These are phyloP conservation scores for Coemansia aciculifera DNA, from an alignment of 192 early-diverging fungal genomes.

Conservation along the genomic window DNA sequence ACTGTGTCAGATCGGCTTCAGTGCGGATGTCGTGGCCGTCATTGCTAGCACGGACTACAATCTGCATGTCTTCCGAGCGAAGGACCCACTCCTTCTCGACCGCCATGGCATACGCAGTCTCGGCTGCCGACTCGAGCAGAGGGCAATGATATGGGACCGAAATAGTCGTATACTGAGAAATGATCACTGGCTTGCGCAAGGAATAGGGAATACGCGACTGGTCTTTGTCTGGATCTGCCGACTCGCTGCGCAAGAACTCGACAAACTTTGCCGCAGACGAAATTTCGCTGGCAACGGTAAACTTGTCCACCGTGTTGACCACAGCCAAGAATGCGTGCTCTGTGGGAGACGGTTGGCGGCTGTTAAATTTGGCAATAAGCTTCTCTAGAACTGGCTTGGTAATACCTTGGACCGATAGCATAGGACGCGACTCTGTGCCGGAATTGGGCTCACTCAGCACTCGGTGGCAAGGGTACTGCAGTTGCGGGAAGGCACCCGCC, in stretches of 20 bases:
- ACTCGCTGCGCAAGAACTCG: conserved; percentile 3
- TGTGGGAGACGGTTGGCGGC: not conserved
- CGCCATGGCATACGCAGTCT: conserved; percentile 1
- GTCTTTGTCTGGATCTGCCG: conserved; percentile 18
- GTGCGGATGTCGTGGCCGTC: conserved; percentile 76
- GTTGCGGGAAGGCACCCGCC: conserved; percentile 80
- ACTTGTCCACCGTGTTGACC: conserved; percentile 17
- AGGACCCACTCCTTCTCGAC: conserved; percentile 33
- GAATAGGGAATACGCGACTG: conserved; percentile 79
- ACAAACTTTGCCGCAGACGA: conserved; percentile 13
- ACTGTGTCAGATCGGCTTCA: conserved; percentile 59
- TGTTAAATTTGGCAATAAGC: conserved; percentile 22
- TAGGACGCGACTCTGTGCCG: conserved; percentile 6
- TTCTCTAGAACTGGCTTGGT: not conserved
- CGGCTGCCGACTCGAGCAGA: conserved; percentile 6
- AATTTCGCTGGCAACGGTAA: conserved; percentile 27
- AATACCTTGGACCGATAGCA: conserved; percentile 24
- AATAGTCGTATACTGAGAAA: conserved; percentile 81
- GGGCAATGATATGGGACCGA: conserved; percentile 75
- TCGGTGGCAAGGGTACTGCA: conserved; percentile 37
- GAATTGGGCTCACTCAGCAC: not conserved
- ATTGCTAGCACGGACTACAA: conserved; percentile 77
- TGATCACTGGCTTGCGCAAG: conserved; percentile 78
- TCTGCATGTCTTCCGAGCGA: conserved; percentile 15
- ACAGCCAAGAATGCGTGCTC: conserved; percentile 29